phyloP scores from a whole-genome alignment of 176 grass and related monocot species.

The Cymbopogon citratus region DNA sequence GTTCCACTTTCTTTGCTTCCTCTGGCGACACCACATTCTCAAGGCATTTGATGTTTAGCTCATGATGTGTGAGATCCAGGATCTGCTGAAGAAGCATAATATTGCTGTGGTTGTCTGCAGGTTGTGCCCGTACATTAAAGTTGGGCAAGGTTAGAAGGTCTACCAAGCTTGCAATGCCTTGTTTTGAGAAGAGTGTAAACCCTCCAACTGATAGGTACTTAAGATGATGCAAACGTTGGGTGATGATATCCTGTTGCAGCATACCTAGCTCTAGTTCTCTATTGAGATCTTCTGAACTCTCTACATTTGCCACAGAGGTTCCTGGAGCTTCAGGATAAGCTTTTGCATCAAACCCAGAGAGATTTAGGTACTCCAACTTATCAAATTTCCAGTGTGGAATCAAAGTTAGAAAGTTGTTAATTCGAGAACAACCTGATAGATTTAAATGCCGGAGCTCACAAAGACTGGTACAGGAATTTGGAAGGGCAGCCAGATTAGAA shows the following conservation, averaged over 20 bases:
- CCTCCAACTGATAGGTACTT: constrained; percentile 1
- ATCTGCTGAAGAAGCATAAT: background rate
- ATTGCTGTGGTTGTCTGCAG: background rate
- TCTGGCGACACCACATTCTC: background rate
- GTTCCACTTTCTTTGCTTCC: background rate
- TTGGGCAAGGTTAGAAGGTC: background rate
- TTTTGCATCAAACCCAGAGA: background rate
- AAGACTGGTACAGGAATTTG: background rate
- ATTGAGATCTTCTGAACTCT: background rate
- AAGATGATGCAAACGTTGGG: background rate
- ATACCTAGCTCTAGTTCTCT: background rate
- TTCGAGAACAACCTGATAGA: background rate
- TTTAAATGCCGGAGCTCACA: background rate
- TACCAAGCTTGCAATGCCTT: background rate
- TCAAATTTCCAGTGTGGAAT: background rate
- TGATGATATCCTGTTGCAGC: background rate
- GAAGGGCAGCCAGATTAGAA: background rate
- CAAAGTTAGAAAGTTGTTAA: background rate
- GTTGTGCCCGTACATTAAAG: background rate
- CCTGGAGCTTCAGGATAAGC: background rate
- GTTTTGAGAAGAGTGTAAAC: background rate
- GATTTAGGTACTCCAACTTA: constrained; percentile 6
- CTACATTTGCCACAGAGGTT: background rate
- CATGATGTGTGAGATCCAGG: background rate
- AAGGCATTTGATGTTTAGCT: background rate